Base-by-base conservation (phyloP, 2,329 filamentous ascomycete species). In the Fusarium sp. region DNA sequence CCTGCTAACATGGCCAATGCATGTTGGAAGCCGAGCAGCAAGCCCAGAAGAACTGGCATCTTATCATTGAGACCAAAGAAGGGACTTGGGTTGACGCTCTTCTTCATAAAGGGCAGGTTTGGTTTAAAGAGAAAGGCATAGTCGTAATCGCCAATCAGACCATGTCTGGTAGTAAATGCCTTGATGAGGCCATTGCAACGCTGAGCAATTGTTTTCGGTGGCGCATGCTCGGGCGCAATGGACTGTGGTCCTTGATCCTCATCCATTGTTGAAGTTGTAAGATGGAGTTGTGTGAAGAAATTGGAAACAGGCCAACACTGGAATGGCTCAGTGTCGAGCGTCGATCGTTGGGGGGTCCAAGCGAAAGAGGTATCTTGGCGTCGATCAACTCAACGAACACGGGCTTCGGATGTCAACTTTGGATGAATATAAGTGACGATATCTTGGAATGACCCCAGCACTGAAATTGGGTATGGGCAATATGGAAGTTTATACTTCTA, bases 81-180 rank as follows among this genome's bases (percentile, higher is more conserved):
- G 1, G 93, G 93, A 36, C 92, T 89, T 41, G 73, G 63, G 71
- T 83, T 81, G 38, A 80, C 80, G 9, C 83, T 76, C 79, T 88
- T 78, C 79, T 88, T 90, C 86, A 96, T 90, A 81, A 97, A 97
- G 0, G 95, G 95, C 27, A 97, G 82, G 74, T 93, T 94, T 3
- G 90, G 93, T 27, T 85, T 90, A 86, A 98, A 97, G 44, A 98
- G 90, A 78, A 94, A 96, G 39, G 81, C 93, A 87, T 98, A 98
- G 86, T 98, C 93, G 81, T 98, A 98, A 76, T 90, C 87, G 70
- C 95, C 95, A 62, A 98, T 81, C 31, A 97, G 86, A 17, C 95
- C 95, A 3, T 94, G 87, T 68, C 85, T 90, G 49, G 88, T 90
- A 59, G 86, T 81, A 71, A 89, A 86, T 10, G 83, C 82, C 65